Evolutionary conservation across 1,284 basidiomycete species (phyloP).

Genomic region (Pseudozyma sp.): DNA sequence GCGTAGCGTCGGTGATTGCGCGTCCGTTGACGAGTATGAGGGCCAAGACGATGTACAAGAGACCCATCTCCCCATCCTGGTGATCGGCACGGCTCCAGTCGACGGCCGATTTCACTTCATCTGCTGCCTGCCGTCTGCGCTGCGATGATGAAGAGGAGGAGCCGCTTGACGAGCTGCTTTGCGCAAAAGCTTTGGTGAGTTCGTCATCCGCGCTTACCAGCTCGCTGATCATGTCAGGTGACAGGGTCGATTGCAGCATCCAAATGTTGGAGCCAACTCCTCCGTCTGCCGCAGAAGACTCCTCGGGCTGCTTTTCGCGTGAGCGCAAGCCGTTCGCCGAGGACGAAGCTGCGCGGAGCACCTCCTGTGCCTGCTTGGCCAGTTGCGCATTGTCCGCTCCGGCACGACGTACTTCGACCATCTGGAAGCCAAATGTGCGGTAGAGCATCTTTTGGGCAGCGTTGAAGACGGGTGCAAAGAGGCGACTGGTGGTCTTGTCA

Average conservation of each 20-base stretch:
- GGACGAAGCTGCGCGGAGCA: conserved; percentile 25
- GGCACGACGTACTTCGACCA: conserved; percentile 54
- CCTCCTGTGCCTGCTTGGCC: conserved; percentile 28
- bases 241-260: conserved; percentile 31
- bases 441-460: conserved; percentile 54
- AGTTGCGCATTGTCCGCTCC: conserved; percentile 57
- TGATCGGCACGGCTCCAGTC: conserved; percentile 43
- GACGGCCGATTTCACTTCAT: conserved; percentile 23
- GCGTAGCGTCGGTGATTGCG: conserved; percentile 57
- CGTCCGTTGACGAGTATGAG: conserved; percentile 68
- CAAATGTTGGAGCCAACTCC: conserved; percentile 26
- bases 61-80: conserved; percentile 60
- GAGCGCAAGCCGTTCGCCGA: conserved; percentile 34
- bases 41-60: conserved; percentile 64
- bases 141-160: conserved; percentile 11
- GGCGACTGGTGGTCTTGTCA: conserved; percentile 21
- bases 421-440: conserved; percentile 45
- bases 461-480: conserved; percentile 54
- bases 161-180: neutral
- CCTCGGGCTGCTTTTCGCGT: conserved; percentile 9
- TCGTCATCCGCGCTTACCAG: conserved; percentile 16
- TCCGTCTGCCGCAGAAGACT: conserved; percentile 14
- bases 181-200: conserved; percentile 21
- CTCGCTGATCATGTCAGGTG: conserved; percentile 6
- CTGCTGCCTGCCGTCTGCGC: conserved; percentile 6